A percentile compares a stretch with the other conserved stretches of the same genome.
Evolutionary conservation across 2,329 filamentous ascomycete genomes (phyloP).

Genomic region (Monilinia polystroma): DNA sequence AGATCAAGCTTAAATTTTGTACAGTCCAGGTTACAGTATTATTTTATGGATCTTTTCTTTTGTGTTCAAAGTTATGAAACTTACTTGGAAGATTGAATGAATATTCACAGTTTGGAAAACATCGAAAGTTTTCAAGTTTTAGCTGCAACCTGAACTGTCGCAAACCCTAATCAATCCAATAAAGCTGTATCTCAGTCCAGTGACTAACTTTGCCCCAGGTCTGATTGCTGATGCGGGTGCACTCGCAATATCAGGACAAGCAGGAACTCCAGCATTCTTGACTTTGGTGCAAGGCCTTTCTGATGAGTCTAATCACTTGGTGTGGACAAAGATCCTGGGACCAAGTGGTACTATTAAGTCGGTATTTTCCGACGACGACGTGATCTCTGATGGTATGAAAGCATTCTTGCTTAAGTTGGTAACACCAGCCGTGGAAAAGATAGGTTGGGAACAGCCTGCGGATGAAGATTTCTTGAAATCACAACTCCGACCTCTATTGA

Average conservation of each 20-base stretch:
- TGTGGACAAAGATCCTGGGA: conserved; percentile 82
- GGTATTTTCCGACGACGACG: conserved; percentile 77
- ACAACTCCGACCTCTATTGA: conserved; percentile 78
- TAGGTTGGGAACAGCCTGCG: conserved; percentile 82
- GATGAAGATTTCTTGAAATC: conserved; percentile 79
- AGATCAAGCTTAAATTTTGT: not conserved
- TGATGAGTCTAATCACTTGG: conserved; percentile 78
- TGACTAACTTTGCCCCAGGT: conserved; percentile 26
- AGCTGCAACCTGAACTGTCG: not conserved
- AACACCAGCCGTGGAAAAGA: conserved; percentile 68
- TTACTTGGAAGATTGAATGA: not conserved
- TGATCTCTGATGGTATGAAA: conserved; percentile 70
- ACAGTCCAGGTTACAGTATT: not conserved
- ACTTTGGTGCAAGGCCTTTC: conserved; percentile 83
- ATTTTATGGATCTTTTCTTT: not conserved
- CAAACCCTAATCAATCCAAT: not conserved
- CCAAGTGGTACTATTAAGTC: conserved; percentile 75
- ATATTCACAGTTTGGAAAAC: not conserved
- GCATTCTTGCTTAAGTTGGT: conserved; percentile 78
- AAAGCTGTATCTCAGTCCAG: not conserved
- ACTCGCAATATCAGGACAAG: conserved; percentile 82
- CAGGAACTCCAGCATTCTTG: conserved; percentile 76
- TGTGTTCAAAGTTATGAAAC: not conserved
- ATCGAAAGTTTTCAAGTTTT: not conserved
- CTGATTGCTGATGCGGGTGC: conserved; percentile 87